Evolutionary conservation across 371 early-diverging fungal species (phyloP).

Genomic region (Saksenaea oblongispora): DNA sequence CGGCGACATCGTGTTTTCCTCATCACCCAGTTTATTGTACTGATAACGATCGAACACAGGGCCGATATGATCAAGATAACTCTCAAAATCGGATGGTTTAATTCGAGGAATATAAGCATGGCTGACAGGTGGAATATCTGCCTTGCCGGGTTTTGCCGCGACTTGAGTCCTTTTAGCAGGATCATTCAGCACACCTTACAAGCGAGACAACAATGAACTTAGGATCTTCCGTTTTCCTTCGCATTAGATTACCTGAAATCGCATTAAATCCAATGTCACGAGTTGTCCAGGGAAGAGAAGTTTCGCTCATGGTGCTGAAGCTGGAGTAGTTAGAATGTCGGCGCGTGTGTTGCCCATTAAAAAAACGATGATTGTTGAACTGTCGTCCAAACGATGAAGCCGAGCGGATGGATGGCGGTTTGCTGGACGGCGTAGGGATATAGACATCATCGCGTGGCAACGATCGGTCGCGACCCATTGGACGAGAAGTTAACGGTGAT

Average conservation of each 20-base stretch:
- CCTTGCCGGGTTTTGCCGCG: constrained; percentile 48
- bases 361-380: constrained; percentile 20
- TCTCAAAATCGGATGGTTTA: constrained; percentile 65
- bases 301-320: constrained; percentile 64
- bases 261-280: constrained; percentile 68
- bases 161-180: constrained; percentile 53
- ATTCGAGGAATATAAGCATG: constrained; percentile 67
- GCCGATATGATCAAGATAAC: constrained; percentile 61
- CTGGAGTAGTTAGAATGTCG: constrained; percentile 57
- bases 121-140: constrained; percentile 70
- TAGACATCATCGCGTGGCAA: constrained; percentile 36
- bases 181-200: constrained; percentile 61
- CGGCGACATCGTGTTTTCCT: constrained; percentile 11
- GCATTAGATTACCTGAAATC: constrained; percentile 35
- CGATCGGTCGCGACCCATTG: constrained; percentile 39
- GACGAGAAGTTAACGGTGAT: constrained; percentile 3
- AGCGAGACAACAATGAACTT: background rate
- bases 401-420: constrained; percentile 45
- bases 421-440: constrained; percentile 15
- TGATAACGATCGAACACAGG: constrained; percentile 67
- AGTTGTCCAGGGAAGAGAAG: constrained; percentile 65
- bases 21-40: constrained; percentile 42
- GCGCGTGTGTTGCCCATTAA: constrained; percentile 40
- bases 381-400: constrained; percentile 42
- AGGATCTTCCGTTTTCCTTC: background rate